A percentile compares a stretch with the other conserved stretches of the same genome.
Conservation (phyloP, 2,329 filamentous ascomycete species). For the Calonectria fujianensis region DNA sequence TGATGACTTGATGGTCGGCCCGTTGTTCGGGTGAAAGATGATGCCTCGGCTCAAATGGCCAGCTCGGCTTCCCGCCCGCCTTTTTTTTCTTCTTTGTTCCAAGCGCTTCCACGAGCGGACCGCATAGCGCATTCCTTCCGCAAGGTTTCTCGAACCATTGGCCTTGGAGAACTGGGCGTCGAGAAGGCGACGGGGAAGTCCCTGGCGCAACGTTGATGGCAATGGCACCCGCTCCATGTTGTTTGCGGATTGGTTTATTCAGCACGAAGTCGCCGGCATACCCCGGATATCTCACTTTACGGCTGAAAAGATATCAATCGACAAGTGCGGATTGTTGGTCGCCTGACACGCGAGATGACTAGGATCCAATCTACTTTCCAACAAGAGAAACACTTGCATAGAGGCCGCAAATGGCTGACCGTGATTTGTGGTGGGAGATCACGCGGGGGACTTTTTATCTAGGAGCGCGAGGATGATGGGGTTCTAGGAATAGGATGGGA, state of each 20-base stretch:
- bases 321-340: slow-evolving; percentile 40
- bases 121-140: slow-evolving; percentile 32
- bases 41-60: slow-evolving; percentile 12
- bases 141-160: slow-evolving; percentile 24
- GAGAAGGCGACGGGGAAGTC: slow-evolving; percentile 29
- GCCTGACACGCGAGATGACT: slow-evolving; percentile 41
- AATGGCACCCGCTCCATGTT: slow-evolving; percentile 37
- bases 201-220: slow-evolving; percentile 35
- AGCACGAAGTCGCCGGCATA: slow-evolving; percentile 30
- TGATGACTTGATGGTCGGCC: slow-evolving; percentile 30
- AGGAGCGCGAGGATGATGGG: background rate
- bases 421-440: slow-evolving; percentile 7
- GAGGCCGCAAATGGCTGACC: background rate
- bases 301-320: slow-evolving; percentile 20
- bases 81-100: slow-evolving; percentile 6
- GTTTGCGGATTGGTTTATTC: slow-evolving; percentile 26
- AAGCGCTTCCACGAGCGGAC: slow-evolving; percentile 27
- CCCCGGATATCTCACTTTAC: slow-evolving; percentile 21
- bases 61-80: background rate
- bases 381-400: slow-evolving; percentile 1
- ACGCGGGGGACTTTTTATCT: slow-evolving; percentile 6
- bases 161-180: slow-evolving; percentile 1
- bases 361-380: slow-evolving; percentile 18
- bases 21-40: slow-evolving; percentile 15
- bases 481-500: background rate